Conservation (phyloP, 78 protist genomes). For the Dictyostelium brefeldianum region DNA sequence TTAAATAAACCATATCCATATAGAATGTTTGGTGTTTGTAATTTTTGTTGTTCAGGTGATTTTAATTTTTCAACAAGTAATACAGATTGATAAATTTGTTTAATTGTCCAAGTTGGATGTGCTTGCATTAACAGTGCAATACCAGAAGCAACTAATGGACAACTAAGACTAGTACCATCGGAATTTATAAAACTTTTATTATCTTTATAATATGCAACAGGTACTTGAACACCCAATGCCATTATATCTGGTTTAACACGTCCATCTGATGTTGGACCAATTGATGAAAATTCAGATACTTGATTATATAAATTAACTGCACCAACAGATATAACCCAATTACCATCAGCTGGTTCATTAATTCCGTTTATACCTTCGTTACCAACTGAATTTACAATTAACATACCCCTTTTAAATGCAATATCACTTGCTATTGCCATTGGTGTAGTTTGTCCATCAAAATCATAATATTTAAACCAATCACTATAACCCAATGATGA, state of each 20-base stretch:
- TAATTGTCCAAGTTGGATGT: conserved; percentile 57
- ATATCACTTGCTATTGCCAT: conserved; percentile 53
- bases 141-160: conserved; percentile 61
- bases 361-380: conserved; percentile 14
- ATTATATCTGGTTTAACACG: conserved; percentile 66
- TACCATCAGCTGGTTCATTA: conserved; percentile 78
- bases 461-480: conserved; percentile 42
- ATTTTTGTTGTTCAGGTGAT: background rate
- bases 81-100: conserved; percentile 17
- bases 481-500: conserved; percentile 28
- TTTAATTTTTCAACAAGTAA: background rate
- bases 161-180: conserved; percentile 60
- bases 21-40: background rate
- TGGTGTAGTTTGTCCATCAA: conserved; percentile 30
- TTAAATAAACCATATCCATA: conserved; percentile 54
- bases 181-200: conserved; percentile 6
- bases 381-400: conserved; percentile 56
- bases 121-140: conserved; percentile 68
- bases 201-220: conserved; percentile 14
- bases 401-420: conserved; percentile 56
- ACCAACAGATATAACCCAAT: conserved; percentile 46
- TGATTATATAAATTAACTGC: conserved; percentile 13
- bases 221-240: conserved; percentile 29
- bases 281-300: conserved; percentile 14
- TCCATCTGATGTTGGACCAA: conserved; percentile 78